A percentile compares a stretch with the other conserved stretches of the same genome.
Evolutionary conservation across 2,329 filamentous ascomycete species (phyloP).

Genomic region (Calonectria crousiana): DNA sequence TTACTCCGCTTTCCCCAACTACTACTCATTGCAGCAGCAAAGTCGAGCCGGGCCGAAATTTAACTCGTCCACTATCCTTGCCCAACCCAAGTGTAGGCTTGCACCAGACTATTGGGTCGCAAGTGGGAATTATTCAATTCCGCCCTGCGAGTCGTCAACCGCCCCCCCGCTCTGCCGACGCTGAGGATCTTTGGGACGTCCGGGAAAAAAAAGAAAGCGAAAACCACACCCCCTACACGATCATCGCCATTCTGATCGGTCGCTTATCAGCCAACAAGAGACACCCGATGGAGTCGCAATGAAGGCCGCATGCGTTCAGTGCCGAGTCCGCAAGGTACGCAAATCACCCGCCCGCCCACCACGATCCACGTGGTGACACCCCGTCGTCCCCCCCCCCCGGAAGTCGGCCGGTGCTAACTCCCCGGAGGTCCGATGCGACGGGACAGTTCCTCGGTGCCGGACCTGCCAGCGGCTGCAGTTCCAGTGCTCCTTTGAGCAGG

Average conservation of each 20-base stretch:
- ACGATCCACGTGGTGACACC: constrained; percentile 13
- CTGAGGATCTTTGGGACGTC: neutral
- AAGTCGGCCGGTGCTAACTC: constrained; percentile 41
- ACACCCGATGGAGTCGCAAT: constrained; percentile 28
- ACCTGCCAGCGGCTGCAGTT: constrained; percentile 43
- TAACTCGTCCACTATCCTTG: neutral
- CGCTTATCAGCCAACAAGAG: neutral
- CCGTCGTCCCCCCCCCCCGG: constrained; percentile 22
- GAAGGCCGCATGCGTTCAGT: constrained; percentile 46
- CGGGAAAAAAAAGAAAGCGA: neutral
- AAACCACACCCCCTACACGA: constrained; percentile 1
- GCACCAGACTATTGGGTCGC: neutral
- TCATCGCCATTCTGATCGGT: constrained; percentile 3
- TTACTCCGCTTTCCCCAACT: neutral
- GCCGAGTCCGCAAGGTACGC: constrained; percentile 45
- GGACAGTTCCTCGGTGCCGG: constrained; percentile 40
- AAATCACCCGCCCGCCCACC: constrained; percentile 41
- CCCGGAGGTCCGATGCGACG: constrained; percentile 46
- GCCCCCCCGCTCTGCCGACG: neutral
- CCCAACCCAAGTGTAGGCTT: neutral
- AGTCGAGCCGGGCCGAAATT: neutral
- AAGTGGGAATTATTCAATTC: neutral
- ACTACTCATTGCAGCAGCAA: neutral
- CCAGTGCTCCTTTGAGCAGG: constrained; percentile 45
- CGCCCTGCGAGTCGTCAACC: neutral